Conservation (phyloP, 352 stramenopile genomes). For the Phytopythium helicoides region DNA sequence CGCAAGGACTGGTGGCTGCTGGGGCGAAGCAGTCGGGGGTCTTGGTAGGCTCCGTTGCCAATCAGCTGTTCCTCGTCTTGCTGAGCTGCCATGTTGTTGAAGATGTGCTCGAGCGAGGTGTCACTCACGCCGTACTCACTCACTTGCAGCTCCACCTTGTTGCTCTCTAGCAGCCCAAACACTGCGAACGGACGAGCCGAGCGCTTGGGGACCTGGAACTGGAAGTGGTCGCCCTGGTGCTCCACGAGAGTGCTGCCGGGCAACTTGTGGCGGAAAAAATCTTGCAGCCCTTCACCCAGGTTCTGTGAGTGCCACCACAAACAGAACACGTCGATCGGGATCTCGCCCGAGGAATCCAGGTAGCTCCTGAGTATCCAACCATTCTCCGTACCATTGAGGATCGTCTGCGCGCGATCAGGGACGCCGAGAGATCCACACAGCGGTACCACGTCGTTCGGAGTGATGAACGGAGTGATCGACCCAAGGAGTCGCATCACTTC, state of each 20-base stretch:
- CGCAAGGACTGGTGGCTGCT: conserved; percentile 2
- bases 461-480: conserved; percentile 25
- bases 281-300: conserved; percentile 28
- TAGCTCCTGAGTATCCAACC: conserved; percentile 44
- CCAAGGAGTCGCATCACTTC: conserved; percentile 18
- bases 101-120: conserved; percentile 91
- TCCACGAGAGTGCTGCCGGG: conserved; percentile 43
- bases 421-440: conserved; percentile 37
- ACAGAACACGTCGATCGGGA: conserved; percentile 52
- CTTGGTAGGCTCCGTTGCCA: conserved; percentile 25
- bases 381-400: conserved; percentile 35
- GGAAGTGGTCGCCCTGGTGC: conserved; percentile 64
- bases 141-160: conserved; percentile 58
- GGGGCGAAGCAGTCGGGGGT: neutral
- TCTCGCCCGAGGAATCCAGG: conserved; percentile 35
- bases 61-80: conserved; percentile 58
- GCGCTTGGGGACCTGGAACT: conserved; percentile 69
- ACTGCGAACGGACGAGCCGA: conserved; percentile 46
- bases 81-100: conserved; percentile 89
- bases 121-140: conserved; percentile 89
- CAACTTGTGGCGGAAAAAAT: conserved; percentile 48
- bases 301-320: conserved; percentile 58
- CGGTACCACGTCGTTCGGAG: conserved; percentile 20
- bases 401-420: conserved; percentile 30
- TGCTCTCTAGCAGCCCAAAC: conserved; percentile 76